Evolutionary conservation across 1,284 basidiomycete species (phyloP).

Genomic region (Ceratobasidium sp.): DNA sequence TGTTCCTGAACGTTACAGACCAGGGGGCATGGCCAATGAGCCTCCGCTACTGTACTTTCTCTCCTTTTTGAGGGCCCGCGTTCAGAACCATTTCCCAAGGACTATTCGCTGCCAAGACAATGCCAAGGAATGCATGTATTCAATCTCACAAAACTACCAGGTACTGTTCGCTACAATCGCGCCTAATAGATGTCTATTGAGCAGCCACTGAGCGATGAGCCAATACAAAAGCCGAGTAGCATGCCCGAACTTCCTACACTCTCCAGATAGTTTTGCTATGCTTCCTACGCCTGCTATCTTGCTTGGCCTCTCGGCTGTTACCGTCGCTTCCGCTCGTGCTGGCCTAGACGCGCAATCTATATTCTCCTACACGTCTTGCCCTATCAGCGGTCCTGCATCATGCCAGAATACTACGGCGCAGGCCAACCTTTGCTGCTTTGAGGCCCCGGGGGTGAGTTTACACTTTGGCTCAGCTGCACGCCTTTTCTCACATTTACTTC

Average conservation of each 20-base stretch:
- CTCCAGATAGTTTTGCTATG: background rate
- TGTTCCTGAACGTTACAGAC: too few relatives aligned
- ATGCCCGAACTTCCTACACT: background rate
- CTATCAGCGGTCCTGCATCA: conserved; percentile 32
- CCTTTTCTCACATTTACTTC: background rate
- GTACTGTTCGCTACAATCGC: conserved; percentile 10
- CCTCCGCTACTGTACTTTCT: background rate
- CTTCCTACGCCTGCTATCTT: background rate
- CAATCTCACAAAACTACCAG: conserved; percentile 9
- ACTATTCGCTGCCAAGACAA: too few relatives aligned
- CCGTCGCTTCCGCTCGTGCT: conserved; percentile 17
- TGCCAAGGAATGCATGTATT: conserved; percentile 13
- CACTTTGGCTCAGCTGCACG: background rate
- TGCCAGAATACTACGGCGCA: conserved; percentile 47
- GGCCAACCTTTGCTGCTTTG: conserved; percentile 46
- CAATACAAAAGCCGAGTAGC: conserved; percentile 3
- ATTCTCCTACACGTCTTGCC: conserved; percentile 41
- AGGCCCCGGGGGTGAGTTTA: conserved; percentile 44
- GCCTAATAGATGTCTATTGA: background rate
- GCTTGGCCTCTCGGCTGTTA: conserved; percentile 6
- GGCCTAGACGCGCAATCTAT: conserved; percentile 27
- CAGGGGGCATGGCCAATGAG: too few relatives aligned
- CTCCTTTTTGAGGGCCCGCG: background rate
- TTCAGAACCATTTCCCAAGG: background rate
- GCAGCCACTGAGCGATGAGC: conserved; percentile 5